A percentile compares a stretch with the other conserved stretches of the same genome.
Evolutionary conservation across 345 rosid genomes (phyloP).

Genomic region (Abelmoschus esculentus): DNA sequence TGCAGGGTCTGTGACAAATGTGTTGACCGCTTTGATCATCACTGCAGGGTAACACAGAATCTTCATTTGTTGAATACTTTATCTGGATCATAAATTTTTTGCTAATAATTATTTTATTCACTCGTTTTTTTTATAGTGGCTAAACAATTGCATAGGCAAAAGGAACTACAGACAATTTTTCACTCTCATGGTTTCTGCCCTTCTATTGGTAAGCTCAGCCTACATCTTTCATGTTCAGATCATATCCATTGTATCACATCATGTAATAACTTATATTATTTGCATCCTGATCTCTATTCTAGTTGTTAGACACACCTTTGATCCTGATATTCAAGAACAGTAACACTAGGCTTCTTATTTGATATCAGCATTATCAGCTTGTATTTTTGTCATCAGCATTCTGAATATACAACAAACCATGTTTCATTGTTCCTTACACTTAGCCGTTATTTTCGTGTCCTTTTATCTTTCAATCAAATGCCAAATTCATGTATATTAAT

Average conservation of each 20-base stretch:
- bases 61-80: slow-evolving; percentile 5
- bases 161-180: slow-evolving; percentile 74
- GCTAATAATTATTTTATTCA: slow-evolving; percentile 12
- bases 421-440: not conserved
- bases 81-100: not conserved
- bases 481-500: slow-evolving; percentile 3
- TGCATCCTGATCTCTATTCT: not conserved
- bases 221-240: slow-evolving; percentile 16
- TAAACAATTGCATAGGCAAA: slow-evolving; percentile 90
- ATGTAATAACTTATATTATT: not conserved
- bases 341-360: not conserved
- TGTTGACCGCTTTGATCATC: slow-evolving; percentile 89
- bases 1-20: slow-evolving; percentile 96
- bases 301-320: not conserved
- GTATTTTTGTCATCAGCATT: not conserved
- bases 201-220: slow-evolving; percentile 62
- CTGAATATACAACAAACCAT: not conserved
- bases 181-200: slow-evolving; percentile 76
- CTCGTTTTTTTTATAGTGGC: slow-evolving; percentile 60
- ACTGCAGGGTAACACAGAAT: slow-evolving; percentile 72
- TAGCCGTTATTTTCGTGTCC: not conserved
- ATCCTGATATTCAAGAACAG: not conserved
- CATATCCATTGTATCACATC: slow-evolving; percentile 8
- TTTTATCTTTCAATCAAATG: slow-evolving; percentile 3
- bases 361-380: not conserved